Evolutionary conservation across 2,329 filamentous ascomycete species (phyloP).

Genomic region (Aspergillus proliferans): DNA sequence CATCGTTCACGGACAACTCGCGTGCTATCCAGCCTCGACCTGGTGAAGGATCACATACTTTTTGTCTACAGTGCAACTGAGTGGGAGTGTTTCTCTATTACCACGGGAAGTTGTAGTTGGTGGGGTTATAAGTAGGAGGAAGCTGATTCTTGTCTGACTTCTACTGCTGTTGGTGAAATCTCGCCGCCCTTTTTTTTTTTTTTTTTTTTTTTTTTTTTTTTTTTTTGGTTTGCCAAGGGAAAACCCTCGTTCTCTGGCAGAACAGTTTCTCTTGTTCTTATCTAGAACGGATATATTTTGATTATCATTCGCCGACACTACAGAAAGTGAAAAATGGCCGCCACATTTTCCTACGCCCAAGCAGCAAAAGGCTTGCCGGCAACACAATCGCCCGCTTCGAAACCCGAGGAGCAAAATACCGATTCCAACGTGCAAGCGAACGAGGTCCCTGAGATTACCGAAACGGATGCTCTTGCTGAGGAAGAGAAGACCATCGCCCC

Average conservation of each 20-base stretch:
- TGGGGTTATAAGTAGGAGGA: slow-evolving; percentile 25
- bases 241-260: slow-evolving; percentile 20
- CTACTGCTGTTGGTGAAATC: slow-evolving; percentile 20
- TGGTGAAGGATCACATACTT: not conserved
- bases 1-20: not conserved
- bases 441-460: slow-evolving; percentile 33
- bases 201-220: slow-evolving; percentile 15
- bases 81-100: slow-evolving; percentile 16
- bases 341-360: slow-evolving; percentile 86
- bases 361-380: slow-evolving; percentile 74
- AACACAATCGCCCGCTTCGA: slow-evolving; percentile 35
- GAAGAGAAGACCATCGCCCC: slow-evolving; percentile 32
- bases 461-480: slow-evolving; percentile 39
- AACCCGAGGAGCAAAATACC: slow-evolving; percentile 25
- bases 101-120: slow-evolving; percentile 21
- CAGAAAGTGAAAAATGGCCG: slow-evolving; percentile 35
- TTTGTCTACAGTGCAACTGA: slow-evolving; percentile 5
- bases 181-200: slow-evolving; percentile 17
- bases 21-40: not conserved
- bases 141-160: slow-evolving; percentile 17
- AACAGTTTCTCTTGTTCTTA: slow-evolving; percentile 10
- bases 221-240: slow-evolving; percentile 17
- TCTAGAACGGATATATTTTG: slow-evolving; percentile 15
- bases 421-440: slow-evolving; percentile 22
- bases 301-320: slow-evolving; percentile 4